A percentile compares a stretch with the other conserved stretches of the same genome.
These are phyloP conservation scores for Vicia villosa DNA, from an alignment of 306 rosid genomes.

Conservation along the genomic window DNA sequence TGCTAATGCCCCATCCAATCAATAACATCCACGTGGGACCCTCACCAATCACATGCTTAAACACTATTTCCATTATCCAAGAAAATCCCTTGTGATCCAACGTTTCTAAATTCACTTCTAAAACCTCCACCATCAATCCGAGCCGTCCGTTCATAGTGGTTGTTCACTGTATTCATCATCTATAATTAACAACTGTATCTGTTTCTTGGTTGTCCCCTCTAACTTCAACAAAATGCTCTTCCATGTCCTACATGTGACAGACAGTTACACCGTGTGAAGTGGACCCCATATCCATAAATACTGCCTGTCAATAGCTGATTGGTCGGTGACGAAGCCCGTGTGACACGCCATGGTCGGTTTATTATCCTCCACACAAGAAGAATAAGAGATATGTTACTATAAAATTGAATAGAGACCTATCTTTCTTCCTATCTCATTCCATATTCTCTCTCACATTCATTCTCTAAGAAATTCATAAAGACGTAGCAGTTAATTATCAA, in stretches of 20 bases:
- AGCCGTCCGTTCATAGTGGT: constrained; percentile 36
- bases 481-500: background rate
- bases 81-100: background rate
- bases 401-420: constrained; percentile 32
- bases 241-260: constrained; percentile 45
- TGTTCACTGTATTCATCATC: constrained; percentile 47
- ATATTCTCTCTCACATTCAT: background rate
- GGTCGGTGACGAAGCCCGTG: constrained; percentile 51
- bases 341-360: constrained; percentile 18
- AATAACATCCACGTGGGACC: background rate
- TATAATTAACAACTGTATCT: constrained; percentile 42
- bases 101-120: background rate
- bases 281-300: background rate
- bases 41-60: background rate
- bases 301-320: constrained; percentile 32
- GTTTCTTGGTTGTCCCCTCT: constrained; percentile 54
- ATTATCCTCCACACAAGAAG: constrained; percentile 23
- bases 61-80: background rate
- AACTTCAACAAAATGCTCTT: constrained; percentile 35
- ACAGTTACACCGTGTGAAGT: constrained; percentile 32
- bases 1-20: background rate
- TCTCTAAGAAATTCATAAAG: background rate
- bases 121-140: constrained; percentile 27
- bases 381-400: constrained; percentile 43
- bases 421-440: background rate